These are phyloP conservation scores for Penicillium sp. DNA, from an alignment of 2,329 filamentous ascomycete species.

Conservation along the genomic window DNA sequence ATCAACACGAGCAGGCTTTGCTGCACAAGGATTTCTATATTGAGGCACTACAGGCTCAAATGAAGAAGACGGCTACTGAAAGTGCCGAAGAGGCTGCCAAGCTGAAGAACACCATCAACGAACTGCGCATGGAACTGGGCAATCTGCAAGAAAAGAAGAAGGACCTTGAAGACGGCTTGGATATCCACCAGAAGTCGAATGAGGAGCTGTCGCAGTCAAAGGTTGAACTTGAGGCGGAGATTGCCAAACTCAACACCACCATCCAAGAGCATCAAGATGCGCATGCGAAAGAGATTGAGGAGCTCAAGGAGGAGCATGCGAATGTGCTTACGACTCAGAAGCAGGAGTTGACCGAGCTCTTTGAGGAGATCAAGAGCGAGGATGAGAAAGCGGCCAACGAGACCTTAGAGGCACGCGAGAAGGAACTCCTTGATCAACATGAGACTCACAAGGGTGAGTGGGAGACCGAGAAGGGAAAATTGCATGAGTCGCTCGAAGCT, in stretches of 20 bases:
- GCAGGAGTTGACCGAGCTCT: conserved; percentile 46
- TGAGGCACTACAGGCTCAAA: conserved; percentile 50
- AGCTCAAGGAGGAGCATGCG: conserved; percentile 32
- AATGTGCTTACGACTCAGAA: conserved; percentile 45
- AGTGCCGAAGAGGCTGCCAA: conserved; percentile 49
- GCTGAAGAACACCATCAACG: conserved; percentile 45
- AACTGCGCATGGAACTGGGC: conserved; percentile 52
- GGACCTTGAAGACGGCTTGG: conserved; percentile 50
- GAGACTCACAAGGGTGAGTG: conserved; percentile 35
- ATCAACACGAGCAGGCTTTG: conserved; percentile 52
- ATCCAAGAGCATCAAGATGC: conserved; percentile 45
- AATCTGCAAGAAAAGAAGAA: conserved; percentile 53
- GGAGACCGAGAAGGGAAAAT: conserved; percentile 39
- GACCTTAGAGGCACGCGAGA: conserved; percentile 38
- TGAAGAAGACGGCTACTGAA: conserved; percentile 51
- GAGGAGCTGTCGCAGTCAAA: conserved; percentile 47
- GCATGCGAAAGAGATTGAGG: conserved; percentile 42
- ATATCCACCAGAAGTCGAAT: conserved; percentile 46
- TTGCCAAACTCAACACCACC: conserved; percentile 38
- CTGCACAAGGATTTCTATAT: conserved; percentile 56
- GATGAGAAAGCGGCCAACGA: conserved; percentile 42
- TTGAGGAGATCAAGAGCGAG: conserved; percentile 48
- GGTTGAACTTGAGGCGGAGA: conserved; percentile 44
- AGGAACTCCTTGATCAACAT: conserved; percentile 45
- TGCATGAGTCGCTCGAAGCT: conserved; percentile 37